Evolutionary conservation across 2,329 filamentous ascomycete genomes (phyloP), one percentile per base, ranked within the genome.

Genomic region (Alternaria sp.): DNA sequence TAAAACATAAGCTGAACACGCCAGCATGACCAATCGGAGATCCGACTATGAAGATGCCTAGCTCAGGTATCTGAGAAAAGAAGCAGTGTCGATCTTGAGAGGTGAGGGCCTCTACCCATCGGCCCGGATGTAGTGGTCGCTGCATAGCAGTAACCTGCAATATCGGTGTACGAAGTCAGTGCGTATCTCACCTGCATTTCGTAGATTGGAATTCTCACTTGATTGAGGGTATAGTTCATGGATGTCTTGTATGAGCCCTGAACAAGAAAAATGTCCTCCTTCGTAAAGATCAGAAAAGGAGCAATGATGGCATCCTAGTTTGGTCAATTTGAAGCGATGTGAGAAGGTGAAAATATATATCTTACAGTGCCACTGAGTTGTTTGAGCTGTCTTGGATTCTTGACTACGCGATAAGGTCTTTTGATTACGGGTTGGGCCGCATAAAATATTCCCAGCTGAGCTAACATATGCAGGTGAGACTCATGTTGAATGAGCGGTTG

Each of bases 21-120:
- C 85, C 83, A 0, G 88, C 90, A 8, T 87, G 84, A 0, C 91
- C 91, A 48, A 84, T 85, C n/a, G 88, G 84, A 11, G 88, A 89
- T 0, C 85, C 91, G 1, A 89, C 80, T 3, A 92, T 81, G 8
- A 93, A 85, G 14, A 93, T 80, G n/a, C 84, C 89, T 1, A 95
- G 81, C 67, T 91, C 88, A 0, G 89, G 89, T 1, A 94, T 87
- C 51, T 88, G 83, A 0, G 84, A 79, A 38, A 87, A 77, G 82
- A 91, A 87, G 77, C 85, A 89, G 22, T 92, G 77, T 7, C 87
- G 84, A 64, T 88, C 68, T 24, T 56, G 59, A 14, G 78, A 71
- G 43, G 39, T 47, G 18, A 62, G 39, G 7, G 43, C 42, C 24
- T 49, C 36, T 4, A 48, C n/a, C 47, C 52, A 54, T 4, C 30